Percentiles rank a stretch among this genome's conserved stretches.
phyloP scores from a whole-genome alignment of 2,329 filamentous ascomycete species.

The Colletotrichum aenigma region DNA sequence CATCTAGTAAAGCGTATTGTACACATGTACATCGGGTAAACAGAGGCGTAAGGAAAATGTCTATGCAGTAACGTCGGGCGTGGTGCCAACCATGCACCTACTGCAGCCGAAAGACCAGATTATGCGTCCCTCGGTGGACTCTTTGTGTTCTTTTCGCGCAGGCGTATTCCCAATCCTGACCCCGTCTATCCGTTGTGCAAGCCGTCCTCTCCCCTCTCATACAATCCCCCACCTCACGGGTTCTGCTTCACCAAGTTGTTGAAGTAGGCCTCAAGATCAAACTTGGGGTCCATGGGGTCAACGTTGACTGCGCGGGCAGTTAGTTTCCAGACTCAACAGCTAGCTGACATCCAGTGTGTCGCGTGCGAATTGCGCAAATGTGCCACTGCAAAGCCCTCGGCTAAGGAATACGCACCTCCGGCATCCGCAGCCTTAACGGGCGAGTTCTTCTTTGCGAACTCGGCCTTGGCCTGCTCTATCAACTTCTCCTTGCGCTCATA shows the following conservation, averaged over 20 bases:
- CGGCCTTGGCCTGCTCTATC: slow-evolving; percentile 91
- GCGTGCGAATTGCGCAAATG: neutral
- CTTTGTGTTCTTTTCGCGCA: slow-evolving; percentile 13
- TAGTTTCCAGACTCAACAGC: neutral
- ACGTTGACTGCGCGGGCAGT: slow-evolving; percentile 60
- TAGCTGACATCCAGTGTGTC: neutral
- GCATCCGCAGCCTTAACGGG: slow-evolving; percentile 32
- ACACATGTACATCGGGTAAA: slow-evolving; percentile 56
- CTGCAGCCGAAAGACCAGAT: slow-evolving; percentile 19
- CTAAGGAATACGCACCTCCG: slow-evolving; percentile 6
- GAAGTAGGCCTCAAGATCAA: slow-evolving; percentile 89
- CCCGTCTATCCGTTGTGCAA: slow-evolving; percentile 31
- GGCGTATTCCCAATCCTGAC: slow-evolving; percentile 19
- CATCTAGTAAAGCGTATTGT: slow-evolving; percentile 58
- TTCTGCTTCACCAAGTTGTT: slow-evolving; percentile 63
- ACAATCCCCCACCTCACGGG: slow-evolving; percentile 40
- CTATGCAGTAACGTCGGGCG: slow-evolving; percentile 51
- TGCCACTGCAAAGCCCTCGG: neutral
- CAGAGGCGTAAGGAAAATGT: slow-evolving; percentile 50
- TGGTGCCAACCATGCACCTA: slow-evolving; percentile 38
- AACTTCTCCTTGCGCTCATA: slow-evolving; percentile 90
- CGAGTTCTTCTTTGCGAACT: slow-evolving; percentile 80
- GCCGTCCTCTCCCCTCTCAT: slow-evolving; percentile 26
- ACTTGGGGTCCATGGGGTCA: slow-evolving; percentile 85
- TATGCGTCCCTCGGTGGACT: slow-evolving; percentile 11